Base-by-base conservation (phyloP, 1,284 basidiomycete species). In the Boletus sp. region DNA sequence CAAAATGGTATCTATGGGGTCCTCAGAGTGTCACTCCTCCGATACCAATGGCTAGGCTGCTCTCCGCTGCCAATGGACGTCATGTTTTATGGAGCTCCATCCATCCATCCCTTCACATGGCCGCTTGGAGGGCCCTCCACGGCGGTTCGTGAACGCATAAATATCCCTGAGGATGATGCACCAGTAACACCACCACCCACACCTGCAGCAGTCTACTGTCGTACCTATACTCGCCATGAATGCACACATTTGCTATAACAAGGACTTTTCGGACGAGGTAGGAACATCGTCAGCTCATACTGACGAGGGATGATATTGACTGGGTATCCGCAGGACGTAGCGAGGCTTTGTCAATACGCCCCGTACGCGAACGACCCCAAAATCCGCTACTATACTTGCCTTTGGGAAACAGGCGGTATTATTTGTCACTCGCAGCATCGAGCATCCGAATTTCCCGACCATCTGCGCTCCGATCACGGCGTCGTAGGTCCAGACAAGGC, bases 101-200 rank as follows among this genome's bases (percentile, higher is more conserved):
- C 27, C 35, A 27, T 14, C 29, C 36, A 44, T 26, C 42, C 37
- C 19, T 49, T 55, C 57, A 53, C 61, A 50, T 41, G 27, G 39
- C 22, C 48, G 16, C 37, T 51, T 64, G 59, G 57, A 47, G 51
- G 36, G 54, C 49, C 14, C 57, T 64, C 59, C 61, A 59, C 16
- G 46, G 43, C 23, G 14, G 22, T 17, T 40, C 41, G 44, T 41
- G 40, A 30, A 36, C 22, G 27, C 26, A 60, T 62, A 62, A 46
- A 64, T 66, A 60, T 43, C 35, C 40, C 45, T 46, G 25, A 29
- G 13, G 36, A 44, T 33, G 35, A 33, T 45, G 25, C 26, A 49
- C 37, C 60, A 36, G 14, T 46, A 48, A 22, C 26, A 30, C 27
- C 25, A 51, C 22, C 39, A 20, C 37, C 27, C n/a, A 39, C 40